Percentiles rank a stretch among this genome's conserved stretches.
Conservation (phyloP, 345 rosid genomes). For the Pistacia vera region DNA sequence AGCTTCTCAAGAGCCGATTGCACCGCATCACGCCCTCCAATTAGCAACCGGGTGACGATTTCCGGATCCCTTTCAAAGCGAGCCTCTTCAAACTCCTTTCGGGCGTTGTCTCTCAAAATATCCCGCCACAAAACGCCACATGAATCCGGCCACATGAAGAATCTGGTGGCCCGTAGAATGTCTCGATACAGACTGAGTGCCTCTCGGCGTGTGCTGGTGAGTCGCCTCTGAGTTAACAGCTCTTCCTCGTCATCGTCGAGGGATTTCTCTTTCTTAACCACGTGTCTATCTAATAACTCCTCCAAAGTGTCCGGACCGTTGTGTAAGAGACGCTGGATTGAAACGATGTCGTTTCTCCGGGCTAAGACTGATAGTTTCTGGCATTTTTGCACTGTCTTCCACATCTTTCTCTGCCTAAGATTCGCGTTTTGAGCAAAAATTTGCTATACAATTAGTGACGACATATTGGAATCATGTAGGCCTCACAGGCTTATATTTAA, state of each 20-base stretch:
- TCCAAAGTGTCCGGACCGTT: constrained; percentile 85
- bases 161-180: constrained; percentile 78
- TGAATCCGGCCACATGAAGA: constrained; percentile 76
- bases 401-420: constrained; percentile 26
- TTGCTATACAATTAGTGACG: neutral
- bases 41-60: constrained; percentile 65
- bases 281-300: constrained; percentile 77
- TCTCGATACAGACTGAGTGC: constrained; percentile 83
- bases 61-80: constrained; percentile 86
- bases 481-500: neutral
- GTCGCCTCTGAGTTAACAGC: constrained; percentile 50
- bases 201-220: constrained; percentile 73
- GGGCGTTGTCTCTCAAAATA: constrained; percentile 71
- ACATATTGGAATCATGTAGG: neutral
- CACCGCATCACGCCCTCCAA: constrained; percentile 82
- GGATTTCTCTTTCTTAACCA: constrained; percentile 60
- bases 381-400: constrained; percentile 50
- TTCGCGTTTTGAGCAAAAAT: neutral
- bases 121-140: constrained; percentile 81
- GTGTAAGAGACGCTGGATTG: constrained; percentile 41
- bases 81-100: constrained; percentile 87
- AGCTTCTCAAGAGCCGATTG: constrained; percentile 72
- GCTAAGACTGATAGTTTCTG: constrained; percentile 23
- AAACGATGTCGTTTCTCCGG: neutral
- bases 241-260: constrained; percentile 68